Evolutionary conservation across 257 asterid species (phyloP).

Genomic region (Asclepias syriaca): DNA sequence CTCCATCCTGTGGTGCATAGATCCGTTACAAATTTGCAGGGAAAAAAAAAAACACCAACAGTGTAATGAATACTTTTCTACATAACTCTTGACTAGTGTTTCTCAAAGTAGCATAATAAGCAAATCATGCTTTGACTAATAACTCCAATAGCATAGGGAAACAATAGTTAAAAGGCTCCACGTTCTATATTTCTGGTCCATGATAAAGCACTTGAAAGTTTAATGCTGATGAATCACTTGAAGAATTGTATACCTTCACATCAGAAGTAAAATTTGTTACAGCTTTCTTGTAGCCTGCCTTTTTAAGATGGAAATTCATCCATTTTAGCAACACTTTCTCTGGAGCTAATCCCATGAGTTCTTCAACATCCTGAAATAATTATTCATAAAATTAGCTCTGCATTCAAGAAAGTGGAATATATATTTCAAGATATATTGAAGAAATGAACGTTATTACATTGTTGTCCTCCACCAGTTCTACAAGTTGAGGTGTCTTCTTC

Average conservation of each 20-base stretch:
- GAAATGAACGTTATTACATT: slow-evolving; percentile 38
- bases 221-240: not conserved
- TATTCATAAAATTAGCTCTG: too few relatives aligned
- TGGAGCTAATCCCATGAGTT: slow-evolving; percentile 96
- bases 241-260: slow-evolving; percentile 52
- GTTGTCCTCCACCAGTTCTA: slow-evolving; percentile 93
- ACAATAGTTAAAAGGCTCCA: not conserved
- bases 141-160: not conserved
- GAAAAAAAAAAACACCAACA: not conserved
- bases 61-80: not conserved
- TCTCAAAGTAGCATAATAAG: not conserved
- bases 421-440: slow-evolving; percentile 12
- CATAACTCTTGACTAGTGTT: not conserved
- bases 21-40: slow-evolving; percentile 10
- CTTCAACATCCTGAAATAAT: slow-evolving; percentile 83
- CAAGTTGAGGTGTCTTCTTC: slow-evolving; percentile 95
- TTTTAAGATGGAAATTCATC: slow-evolving; percentile 97
- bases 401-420: slow-evolving; percentile 3
- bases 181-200: not conserved
- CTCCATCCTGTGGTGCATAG: slow-evolving; percentile 76
- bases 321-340: slow-evolving; percentile 86
- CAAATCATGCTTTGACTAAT: not conserved
- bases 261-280: slow-evolving; percentile 91
- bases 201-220: not conserved
- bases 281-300: slow-evolving; percentile 79